Conservation (phyloP, 73 alveolate species). For the Paramecium sexaurelia region DNA sequence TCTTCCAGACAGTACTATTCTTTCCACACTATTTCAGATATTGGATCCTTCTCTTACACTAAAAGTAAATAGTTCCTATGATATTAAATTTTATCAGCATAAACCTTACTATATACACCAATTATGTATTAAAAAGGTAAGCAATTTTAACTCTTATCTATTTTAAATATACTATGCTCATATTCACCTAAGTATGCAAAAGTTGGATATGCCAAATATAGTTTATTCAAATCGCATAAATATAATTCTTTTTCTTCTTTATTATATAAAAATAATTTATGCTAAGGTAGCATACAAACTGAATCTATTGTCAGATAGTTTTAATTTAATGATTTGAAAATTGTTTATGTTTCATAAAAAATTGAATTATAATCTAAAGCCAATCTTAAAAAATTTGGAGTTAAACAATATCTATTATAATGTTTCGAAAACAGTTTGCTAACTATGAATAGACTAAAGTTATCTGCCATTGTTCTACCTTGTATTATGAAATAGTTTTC, state of each 20-base stretch:
- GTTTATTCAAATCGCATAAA: conserved; percentile 1
- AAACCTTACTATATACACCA: conserved; percentile 13
- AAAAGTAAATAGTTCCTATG: not conserved
- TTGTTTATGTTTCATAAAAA: not conserved
- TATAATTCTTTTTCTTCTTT: not conserved
- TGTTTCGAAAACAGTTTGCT: not conserved
- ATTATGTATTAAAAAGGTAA: not conserved
- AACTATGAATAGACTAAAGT: not conserved
- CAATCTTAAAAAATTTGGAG: not conserved
- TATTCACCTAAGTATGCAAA: not conserved
- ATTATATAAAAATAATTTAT: conserved; percentile 28
- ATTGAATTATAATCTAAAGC: not conserved
- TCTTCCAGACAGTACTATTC: not conserved
- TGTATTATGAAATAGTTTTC: too few species aligned
- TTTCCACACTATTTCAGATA: not conserved
- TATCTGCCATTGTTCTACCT: not conserved
- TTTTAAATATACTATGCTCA: not conserved
- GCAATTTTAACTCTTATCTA: not conserved
- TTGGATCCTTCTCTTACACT: not conserved
- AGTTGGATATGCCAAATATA: not conserved
- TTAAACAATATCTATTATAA: not conserved
- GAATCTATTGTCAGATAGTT: not conserved
- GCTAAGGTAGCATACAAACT: not conserved
- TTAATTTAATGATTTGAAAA: not conserved
- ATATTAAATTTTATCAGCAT: not conserved